Conservation (phyloP, 2,329 filamentous ascomycete species). For the Cytospora piceicola region DNA sequence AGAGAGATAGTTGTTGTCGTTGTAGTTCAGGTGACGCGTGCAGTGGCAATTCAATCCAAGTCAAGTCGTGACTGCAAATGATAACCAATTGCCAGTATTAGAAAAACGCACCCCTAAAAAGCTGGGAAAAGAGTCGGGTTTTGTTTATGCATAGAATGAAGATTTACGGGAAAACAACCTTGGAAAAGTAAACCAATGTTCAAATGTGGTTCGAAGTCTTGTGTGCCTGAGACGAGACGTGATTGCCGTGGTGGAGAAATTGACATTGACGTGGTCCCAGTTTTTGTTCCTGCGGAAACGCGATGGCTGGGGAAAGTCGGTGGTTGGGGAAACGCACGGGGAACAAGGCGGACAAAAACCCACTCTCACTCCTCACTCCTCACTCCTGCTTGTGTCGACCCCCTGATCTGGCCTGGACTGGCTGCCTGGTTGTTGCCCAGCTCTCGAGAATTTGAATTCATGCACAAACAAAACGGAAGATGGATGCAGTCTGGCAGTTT, state of each 20-base stretch:
- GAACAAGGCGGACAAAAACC: neutral
- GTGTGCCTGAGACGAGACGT: slow-evolving; percentile 22
- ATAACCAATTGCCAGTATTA: neutral
- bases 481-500: no score
- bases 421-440: no score
- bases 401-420: no score
- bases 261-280: slow-evolving; percentile 4
- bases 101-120: no score
- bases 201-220: neutral
- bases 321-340: neutral
- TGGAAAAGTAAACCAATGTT: no score
- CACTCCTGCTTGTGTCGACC: no score
- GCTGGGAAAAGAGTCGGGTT: neutral
- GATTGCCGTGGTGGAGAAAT: slow-evolving; percentile 18
- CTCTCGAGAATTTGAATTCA: no score
- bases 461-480: no score
- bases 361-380: neutral
- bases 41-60: neutral
- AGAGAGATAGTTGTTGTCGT: neutral
- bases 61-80: slow-evolving; percentile 4
- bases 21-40: neutral
- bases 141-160: neutral
- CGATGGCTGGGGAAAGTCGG: slow-evolving; percentile 28
- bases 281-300: slow-evolving; percentile 31
- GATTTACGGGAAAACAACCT: slow-evolving; percentile 2